Base-by-base conservation (phyloP, 352 stramenopile species). In the Pythium angustatum region DNA sequence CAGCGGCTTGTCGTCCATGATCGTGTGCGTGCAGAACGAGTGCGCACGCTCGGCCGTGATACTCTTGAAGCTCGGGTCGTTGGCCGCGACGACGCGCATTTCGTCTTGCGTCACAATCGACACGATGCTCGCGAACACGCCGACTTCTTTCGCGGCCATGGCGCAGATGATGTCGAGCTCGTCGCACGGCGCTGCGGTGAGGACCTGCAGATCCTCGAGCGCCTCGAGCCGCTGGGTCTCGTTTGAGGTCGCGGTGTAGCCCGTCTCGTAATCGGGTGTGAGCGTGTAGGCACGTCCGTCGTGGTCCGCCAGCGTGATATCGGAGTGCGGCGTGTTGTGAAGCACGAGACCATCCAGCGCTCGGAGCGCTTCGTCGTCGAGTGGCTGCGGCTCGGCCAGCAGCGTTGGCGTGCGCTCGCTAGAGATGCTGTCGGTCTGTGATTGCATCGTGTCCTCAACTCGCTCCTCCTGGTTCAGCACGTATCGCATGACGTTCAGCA, bases 151-250 rank as follows among this genome's bases (percentile, higher is more conserved):
- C 1, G 67, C 64, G 21, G 79, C 79, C 40, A 91, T 58, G 8
- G 72, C 77, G 51, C 82, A 91, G 41, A 91, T 83, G 51, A 88
- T 83, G 11, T 81, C 72, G 14, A 91, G 73, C 58, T 89, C 82
- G 1, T 62, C 56, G 11, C 81, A 67, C 3, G 40, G 40, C 19
- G 40, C 40, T 5, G 40, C 40, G 3, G 5, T 45, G 17, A 45
- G 19, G 17, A 45, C 40, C 4, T 24, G 14, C 4, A 45, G 40
- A 26, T 45, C 40, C 3, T 57, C 50, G 31, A 57, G 50, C 27
- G 79, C 63, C 31, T 79, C 45, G 3, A 87, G 43, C 38, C 78
- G 79, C 38, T 79, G 47, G 9, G 55, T 64, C 57, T 89, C 78
- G 61, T 51, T 53, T 7, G 44, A 6, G 12, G 48, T n/a, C 4